Conservation (phyloP, 1,284 basidiomycete species). For the Ceratobasidium sp. region DNA sequence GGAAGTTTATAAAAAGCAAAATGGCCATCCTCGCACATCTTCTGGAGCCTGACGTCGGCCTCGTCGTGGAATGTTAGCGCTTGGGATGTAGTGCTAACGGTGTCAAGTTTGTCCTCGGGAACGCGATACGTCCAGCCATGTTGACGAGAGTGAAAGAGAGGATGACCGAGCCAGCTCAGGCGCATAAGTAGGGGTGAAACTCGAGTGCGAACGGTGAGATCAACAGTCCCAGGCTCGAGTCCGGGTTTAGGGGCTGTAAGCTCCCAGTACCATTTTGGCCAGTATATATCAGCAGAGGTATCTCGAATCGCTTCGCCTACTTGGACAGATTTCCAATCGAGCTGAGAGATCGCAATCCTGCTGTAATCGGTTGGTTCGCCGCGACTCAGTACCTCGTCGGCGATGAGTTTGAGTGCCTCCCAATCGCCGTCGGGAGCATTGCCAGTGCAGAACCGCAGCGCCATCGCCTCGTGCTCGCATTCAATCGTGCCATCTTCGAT, state of each 20-base stretch:
- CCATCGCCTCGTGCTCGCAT: conserved; percentile 7
- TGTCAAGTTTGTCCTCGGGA: conserved; percentile 57
- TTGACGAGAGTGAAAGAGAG: conserved; percentile 87
- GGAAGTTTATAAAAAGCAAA: conserved; percentile 91
- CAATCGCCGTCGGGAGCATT: conserved; percentile 15
- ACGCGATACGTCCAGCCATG: conserved; percentile 95
- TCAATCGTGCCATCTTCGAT: conserved; percentile 32
- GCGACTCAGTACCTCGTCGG: not conserved
- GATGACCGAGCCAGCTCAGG: conserved; percentile 89
- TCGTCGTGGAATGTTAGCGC: conserved; percentile 67
- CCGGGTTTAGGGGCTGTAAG: conserved; percentile 62
- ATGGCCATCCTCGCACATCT: conserved; percentile 60
- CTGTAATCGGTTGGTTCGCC: conserved; percentile 13
- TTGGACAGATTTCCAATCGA: conserved; percentile 31
- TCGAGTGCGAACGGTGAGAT: conserved; percentile 88
- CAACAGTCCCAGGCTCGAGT: conserved; percentile 65
- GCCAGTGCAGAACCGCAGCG: conserved; percentile 31
- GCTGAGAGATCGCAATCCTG: conserved; percentile 12
- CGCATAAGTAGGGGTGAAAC: conserved; percentile 88
- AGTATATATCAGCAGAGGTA: conserved; percentile 51
- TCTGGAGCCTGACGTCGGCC: conserved; percentile 69
- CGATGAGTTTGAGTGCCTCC: conserved; percentile 12
- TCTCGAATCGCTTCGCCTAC: conserved; percentile 27
- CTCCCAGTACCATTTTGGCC: conserved; percentile 99
- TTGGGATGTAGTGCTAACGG: conserved; percentile 53